phyloP scores from a whole-genome alignment of 345 rosid genomes.

The Eucalyptus polybractea region DNA sequence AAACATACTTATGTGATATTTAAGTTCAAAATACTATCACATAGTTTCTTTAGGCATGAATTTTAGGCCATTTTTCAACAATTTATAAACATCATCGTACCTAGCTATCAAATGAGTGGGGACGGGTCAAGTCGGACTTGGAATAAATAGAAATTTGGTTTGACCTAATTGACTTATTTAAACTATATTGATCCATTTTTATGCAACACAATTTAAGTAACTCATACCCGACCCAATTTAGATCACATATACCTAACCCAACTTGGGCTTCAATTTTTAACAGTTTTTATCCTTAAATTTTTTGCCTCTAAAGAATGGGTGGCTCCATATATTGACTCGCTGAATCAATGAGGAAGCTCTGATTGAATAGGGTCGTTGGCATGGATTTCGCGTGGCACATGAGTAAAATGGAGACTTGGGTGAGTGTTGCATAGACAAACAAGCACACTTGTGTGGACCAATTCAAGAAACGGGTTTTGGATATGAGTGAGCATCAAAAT shows the following conservation, averaged over 20 bases:
- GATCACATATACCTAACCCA: background rate
- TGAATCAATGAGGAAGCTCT: background rate
- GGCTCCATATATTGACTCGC: background rate
- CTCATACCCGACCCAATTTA: background rate
- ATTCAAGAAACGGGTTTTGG: background rate
- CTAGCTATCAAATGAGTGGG: background rate
- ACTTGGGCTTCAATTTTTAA: background rate
- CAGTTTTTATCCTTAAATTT: too few species aligned
- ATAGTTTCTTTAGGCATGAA: background rate
- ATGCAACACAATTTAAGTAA: background rate
- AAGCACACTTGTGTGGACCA: background rate
- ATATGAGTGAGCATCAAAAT: too few species aligned
- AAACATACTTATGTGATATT: background rate
- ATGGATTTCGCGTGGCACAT: background rate
- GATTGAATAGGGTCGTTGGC: background rate
- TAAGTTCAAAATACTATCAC: background rate
- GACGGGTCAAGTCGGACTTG: accelerated
- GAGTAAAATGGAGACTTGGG: background rate
- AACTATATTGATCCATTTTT: background rate
- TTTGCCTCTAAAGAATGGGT: background rate
- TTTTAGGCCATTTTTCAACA: background rate
- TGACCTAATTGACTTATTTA: background rate
- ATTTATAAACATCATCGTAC: background rate
- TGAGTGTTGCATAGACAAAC: background rate
- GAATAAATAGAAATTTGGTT: background rate